Conservation (phyloP, 2,329 filamentous ascomycete genomes). For the Penicillium sp. region DNA sequence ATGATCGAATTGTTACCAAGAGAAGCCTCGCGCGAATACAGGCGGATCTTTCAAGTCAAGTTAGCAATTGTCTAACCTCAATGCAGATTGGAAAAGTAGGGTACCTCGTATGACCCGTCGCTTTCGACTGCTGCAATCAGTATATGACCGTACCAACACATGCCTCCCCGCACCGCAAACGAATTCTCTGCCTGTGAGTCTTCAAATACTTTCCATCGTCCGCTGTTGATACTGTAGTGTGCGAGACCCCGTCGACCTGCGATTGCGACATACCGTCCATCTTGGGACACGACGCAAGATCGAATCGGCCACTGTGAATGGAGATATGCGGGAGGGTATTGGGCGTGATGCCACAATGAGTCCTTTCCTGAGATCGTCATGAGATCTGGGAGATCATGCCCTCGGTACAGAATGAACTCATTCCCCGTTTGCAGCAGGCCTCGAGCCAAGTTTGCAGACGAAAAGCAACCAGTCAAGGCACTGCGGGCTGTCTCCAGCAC, state of each 20-base stretch:
- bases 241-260: conserved; percentile 88
- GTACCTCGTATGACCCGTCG: conserved; percentile 70
- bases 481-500: conserved; percentile 88
- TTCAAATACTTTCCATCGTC: conserved; percentile 91
- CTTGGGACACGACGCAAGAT: conserved; percentile 79
- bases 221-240: conserved; percentile 92
- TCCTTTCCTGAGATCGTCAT: conserved; percentile 89
- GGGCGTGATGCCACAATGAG: conserved; percentile 90
- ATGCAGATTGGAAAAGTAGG: conserved; percentile 1
- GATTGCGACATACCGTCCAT: conserved; percentile 92
- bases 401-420: conserved; percentile 86
- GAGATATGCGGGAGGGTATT: conserved; percentile 79
- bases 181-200: conserved; percentile 78
- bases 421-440: conserved; percentile 85
- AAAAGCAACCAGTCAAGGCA: conserved; percentile 88
- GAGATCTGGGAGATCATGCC: conserved; percentile 85
- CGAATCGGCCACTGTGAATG: conserved; percentile 91
- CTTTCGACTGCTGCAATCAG: conserved; percentile 90
- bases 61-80: conserved; percentile 7
- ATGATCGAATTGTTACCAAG: conserved; percentile 70
- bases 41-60: conserved; percentile 57
- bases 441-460: conserved; percentile 81
- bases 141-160: conserved; percentile 98
- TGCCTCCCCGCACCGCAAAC: conserved; percentile 87
- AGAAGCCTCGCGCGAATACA: conserved; percentile 82